Conservation (phyloP, 2,329 filamentous ascomycete genomes). For the Pseudogymnoascus verrucosus region DNA sequence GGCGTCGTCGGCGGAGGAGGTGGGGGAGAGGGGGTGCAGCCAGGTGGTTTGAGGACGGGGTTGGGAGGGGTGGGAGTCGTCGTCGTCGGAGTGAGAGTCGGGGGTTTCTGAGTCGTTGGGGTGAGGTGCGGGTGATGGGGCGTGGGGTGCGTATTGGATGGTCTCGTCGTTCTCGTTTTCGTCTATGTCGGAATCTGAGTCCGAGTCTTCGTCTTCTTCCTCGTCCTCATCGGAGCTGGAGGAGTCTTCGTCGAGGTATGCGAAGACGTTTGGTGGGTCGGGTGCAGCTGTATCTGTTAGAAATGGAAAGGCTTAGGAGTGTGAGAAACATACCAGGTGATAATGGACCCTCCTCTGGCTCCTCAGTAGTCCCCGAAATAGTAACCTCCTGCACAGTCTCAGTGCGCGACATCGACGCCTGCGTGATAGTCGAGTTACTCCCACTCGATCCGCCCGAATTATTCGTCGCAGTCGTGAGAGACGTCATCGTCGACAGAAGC, state of each 20-base stretch:
- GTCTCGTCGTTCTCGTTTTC: background rate
- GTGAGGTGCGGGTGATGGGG: background rate
- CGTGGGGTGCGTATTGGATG: background rate
- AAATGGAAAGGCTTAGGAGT: constrained; percentile 22
- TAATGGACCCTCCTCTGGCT: constrained; percentile 16
- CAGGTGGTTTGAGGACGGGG: background rate
- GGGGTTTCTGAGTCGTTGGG: background rate
- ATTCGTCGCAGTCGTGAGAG: constrained; percentile 25
- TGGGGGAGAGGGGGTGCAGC: background rate
- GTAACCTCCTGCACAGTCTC: constrained; percentile 13
- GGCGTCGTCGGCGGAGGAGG: background rate
- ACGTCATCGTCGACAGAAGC: constrained; percentile 26
- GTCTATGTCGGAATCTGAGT: background rate
- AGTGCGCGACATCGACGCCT: constrained; percentile 8
- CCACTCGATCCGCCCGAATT: constrained; percentile 34
- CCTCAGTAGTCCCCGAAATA: constrained; percentile 16
- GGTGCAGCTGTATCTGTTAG: background rate
- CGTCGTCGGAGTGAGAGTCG: background rate
- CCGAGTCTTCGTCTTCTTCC: background rate
- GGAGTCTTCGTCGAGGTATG: constrained; percentile 21
- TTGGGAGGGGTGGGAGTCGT: background rate
- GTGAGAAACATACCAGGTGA: constrained; percentile 25
- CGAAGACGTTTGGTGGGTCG: constrained; percentile 11
- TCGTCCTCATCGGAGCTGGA: constrained; percentile 10
- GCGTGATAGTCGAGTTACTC: constrained; percentile 28